A percentile compares a stretch with the other conserved stretches of the same genome.
Evolutionary conservation across 257 asterid genomes (phyloP).

Genomic region (Prunella vulgaris): DNA sequence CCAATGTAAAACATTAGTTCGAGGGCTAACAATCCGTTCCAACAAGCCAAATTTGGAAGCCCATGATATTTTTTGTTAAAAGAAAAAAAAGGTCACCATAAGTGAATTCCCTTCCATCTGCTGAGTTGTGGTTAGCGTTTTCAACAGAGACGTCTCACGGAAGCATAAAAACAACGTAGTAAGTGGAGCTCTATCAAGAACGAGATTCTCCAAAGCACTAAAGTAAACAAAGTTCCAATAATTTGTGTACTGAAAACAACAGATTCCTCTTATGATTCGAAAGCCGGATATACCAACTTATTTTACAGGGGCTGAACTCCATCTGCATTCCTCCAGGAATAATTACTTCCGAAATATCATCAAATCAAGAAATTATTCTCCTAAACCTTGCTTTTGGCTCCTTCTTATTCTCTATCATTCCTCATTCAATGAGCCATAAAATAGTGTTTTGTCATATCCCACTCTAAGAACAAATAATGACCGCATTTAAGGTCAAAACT

Average conservation of each 20-base stretch:
- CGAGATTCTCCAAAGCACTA: conserved; percentile 61
- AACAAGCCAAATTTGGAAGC: background rate
- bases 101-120: background rate
- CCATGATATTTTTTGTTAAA: background rate
- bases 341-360: conserved; percentile 26
- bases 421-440: background rate
- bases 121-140: background rate
- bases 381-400: conserved; percentile 7
- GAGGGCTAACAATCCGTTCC: background rate
- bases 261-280: conserved; percentile 58
- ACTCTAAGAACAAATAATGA: background rate
- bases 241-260: conserved; percentile 43
- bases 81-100: background rate
- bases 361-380: conserved; percentile 16
- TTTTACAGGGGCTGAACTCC: conserved; percentile 24
- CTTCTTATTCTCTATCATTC: conserved; percentile 20
- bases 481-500: background rate
- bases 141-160: conserved; percentile 10
- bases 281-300: conserved; percentile 42
- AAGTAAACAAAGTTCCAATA: conserved; percentile 44
- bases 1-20: background rate
- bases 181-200: conserved; percentile 45
- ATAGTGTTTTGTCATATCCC: background rate
- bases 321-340: conserved; percentile 29
- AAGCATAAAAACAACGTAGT: conserved; percentile 25